These are phyloP conservation scores for Taiwanofungus camphoratus DNA, from an alignment of 1,284 basidiomycete genomes.

Conservation along the genomic window DNA sequence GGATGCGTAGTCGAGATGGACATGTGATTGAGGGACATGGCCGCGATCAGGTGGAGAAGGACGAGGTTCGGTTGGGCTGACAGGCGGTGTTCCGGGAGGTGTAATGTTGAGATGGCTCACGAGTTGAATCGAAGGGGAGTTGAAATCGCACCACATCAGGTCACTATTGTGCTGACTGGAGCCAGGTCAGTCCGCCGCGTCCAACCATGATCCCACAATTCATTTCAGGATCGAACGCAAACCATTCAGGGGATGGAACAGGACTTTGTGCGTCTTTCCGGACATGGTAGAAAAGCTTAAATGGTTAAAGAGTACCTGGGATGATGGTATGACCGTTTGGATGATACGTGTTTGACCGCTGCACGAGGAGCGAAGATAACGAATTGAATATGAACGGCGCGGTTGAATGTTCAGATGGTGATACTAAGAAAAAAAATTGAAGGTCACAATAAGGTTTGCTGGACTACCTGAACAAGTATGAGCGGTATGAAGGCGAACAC, in stretches of 20 bases:
- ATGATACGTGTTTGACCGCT: constrained; percentile 12
- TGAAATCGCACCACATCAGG: constrained; percentile 3
- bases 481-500: no score
- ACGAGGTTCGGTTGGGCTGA: background rate
- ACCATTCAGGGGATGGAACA: constrained; percentile 7
- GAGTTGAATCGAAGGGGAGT: background rate
- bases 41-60: background rate
- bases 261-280: constrained; percentile 5
- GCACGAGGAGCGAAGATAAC: constrained; percentile 4
- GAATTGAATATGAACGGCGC: constrained; percentile 10
- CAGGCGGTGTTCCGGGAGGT: constrained; percentile 6
- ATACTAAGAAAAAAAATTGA: background rate
- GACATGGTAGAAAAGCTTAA: constrained; percentile 10
- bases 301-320: constrained; percentile 7
- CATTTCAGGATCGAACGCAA: constrained; percentile 12
- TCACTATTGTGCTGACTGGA: constrained; percentile 5
- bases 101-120: constrained; percentile 10
- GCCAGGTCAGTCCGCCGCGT: constrained; percentile 7
- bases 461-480: background rate
- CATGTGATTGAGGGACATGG: constrained; percentile 6
- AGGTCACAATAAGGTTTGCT: background rate
- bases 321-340: constrained; percentile 10
- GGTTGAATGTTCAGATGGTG: constrained; percentile 3
- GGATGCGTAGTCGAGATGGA: constrained; percentile 6
- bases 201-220: constrained; percentile 12